Base-by-base conservation (phyloP, 257 asterid species). In the Solanum etuberosum region DNA sequence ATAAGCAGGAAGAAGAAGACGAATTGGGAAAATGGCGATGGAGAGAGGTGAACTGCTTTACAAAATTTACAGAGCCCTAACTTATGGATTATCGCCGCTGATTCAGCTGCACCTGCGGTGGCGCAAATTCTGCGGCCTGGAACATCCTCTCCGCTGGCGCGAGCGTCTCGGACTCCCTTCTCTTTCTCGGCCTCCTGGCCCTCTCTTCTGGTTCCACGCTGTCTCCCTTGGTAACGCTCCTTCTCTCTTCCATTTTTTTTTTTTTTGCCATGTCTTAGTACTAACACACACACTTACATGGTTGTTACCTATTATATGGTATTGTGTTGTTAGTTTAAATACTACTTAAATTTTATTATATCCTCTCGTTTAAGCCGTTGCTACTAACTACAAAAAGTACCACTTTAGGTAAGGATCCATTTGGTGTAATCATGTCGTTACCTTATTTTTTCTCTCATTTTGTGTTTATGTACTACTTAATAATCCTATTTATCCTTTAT, bases 121-220 rank as follows among this genome's bases (percentile, higher is more conserved):
- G 98, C 98, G 99, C 85, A 93, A 57, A 83, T 88, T 91, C 88
- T 93, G 93, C 1, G 93, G 98, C 86, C 94, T 89, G n/a, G 99
- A 97, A 27, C 98, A 97, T 86, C 93, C 95, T 23, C 54, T 85
- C 27, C 95, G 98, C 38, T 97, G 98, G 97, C 92, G 85, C 67
- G 98, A 97, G 91, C 98, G 98, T 85, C 95, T 95, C 83, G 98
- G 96, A 61, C 73, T 92, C 87, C 95, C 98, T 71, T 97, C 98
- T 63, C 91, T 90, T 42, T 89, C 86, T 73, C 96, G 98, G 14
- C 98, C 97, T 42, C 86, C 92, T 88, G 98, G 97, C 6, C 92
- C 90, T 87, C 96, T 95, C 88, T 85, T 94, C 86, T 97, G 98
- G 98, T 93, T 97, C 86, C 99, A 95, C 91, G 98, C 98, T 74